Conservation (phyloP, 257 asterid genomes). For the Lycium ferocissimum region DNA sequence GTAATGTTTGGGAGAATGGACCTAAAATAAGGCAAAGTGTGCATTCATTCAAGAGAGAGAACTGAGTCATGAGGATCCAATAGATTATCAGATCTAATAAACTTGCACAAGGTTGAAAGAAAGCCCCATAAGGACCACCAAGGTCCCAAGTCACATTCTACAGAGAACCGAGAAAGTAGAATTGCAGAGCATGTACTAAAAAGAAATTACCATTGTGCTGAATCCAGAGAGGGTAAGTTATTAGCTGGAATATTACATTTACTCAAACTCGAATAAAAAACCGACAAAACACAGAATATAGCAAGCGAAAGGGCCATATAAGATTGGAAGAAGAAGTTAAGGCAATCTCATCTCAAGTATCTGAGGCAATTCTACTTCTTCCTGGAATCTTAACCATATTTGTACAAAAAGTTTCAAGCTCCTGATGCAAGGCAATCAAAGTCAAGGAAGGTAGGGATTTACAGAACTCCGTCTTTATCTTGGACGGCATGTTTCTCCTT, state of each 20-base stretch:
- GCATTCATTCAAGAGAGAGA: constrained; percentile 19
- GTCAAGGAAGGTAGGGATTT: constrained; percentile 29
- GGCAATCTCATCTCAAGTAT: constrained; percentile 21
- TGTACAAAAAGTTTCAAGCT: constrained; percentile 38
- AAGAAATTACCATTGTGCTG: neutral
- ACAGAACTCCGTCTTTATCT: constrained; percentile 28
- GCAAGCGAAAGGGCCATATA: constrained; percentile 5
- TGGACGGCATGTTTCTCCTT: constrained; percentile 14
- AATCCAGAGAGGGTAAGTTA: neutral
- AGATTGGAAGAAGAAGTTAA: neutral
- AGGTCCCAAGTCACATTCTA: neutral
- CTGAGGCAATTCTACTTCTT: constrained; percentile 9
- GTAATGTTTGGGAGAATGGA: neutral
- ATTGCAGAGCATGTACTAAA: neutral
- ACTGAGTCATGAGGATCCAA: neutral
- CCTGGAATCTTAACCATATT: constrained; percentile 20
- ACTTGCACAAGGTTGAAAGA: constrained; percentile 6
- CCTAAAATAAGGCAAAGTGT: neutral
- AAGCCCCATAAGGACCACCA: neutral
- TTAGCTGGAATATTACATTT: constrained; percentile 26
- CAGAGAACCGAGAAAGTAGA: constrained; percentile 2
- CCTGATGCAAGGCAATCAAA: constrained; percentile 27
- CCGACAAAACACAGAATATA: constrained; percentile 19
- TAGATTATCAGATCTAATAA: neutral
- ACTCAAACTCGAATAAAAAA: neutral